A percentile compares a stretch with the other conserved stretches of the same genome.
phyloP scores from a whole-genome alignment of 106 monocot genomes.

The Cymbidium sinense region DNA sequence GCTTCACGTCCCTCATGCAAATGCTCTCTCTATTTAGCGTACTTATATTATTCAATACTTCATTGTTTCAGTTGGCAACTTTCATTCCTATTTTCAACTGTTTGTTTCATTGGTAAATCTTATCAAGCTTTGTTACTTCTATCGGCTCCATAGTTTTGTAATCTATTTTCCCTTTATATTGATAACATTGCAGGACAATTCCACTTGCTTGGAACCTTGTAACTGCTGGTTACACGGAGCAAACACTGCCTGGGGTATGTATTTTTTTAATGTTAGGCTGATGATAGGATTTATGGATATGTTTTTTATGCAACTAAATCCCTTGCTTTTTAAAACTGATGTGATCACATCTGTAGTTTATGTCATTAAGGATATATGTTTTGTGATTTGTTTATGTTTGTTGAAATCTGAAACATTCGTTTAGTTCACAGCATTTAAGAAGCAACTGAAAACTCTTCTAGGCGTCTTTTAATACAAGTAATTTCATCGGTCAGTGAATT shows the following conservation, averaged over 20 bases:
- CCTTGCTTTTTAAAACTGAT: neutral
- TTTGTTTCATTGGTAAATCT: neutral
- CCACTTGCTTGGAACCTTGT: constrained; percentile 96
- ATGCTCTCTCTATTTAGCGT: neutral
- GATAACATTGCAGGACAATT: constrained; percentile 58
- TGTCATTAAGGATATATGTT: neutral
- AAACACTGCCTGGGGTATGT: constrained; percentile 76
- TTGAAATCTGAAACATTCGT: neutral
- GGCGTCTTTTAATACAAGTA: neutral
- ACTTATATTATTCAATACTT: neutral
- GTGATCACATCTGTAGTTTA: constrained; percentile 1
- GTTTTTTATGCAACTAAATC: neutral
- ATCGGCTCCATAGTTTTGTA: neutral
- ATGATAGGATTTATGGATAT: neutral
- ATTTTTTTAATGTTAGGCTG: neutral
- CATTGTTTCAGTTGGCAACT: neutral
- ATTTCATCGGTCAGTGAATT: neutral
- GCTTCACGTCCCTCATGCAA: neutral
- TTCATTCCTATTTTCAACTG: neutral
- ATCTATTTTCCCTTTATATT: neutral
- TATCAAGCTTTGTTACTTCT: neutral
- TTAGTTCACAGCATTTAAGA: neutral
- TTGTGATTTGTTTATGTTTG: neutral
- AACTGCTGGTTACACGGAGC: constrained; percentile 85
- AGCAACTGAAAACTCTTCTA: neutral